phyloP scores from a whole-genome alignment of 257 asterid genomes.

The Solanum virginianum region DNA sequence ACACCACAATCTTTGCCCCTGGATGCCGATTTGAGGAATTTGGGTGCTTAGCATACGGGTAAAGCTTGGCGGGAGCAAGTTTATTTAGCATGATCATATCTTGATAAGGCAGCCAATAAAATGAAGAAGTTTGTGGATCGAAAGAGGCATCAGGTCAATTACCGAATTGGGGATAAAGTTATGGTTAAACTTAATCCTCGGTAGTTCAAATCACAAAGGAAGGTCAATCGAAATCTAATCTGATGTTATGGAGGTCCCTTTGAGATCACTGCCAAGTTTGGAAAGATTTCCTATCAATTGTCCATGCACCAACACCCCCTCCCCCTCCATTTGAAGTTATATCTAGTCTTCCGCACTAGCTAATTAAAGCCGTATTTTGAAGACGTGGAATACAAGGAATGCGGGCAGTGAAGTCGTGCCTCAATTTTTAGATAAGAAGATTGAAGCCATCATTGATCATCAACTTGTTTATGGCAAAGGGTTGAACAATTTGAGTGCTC shows the following conservation, averaged over 20 bases:
- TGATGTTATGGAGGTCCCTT: neutral
- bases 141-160: neutral
- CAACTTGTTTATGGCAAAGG: neutral
- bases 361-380: neutral
- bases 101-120: no score
- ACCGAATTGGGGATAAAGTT: no score
- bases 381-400: neutral
- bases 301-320: neutral
- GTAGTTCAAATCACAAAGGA: neutral
- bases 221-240: no score
- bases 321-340: neutral
- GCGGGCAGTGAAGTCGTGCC: neutral
- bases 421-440: no score
- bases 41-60: no score
- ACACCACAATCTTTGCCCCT: no score
- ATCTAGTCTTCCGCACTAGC: neutral
- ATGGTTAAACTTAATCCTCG: neutral
- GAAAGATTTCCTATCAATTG: neutral
- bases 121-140: no score
- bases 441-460: neutral
- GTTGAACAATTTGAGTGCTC: no score
- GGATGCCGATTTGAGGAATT: no score
- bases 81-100: no score
- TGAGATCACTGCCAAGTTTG: neutral
- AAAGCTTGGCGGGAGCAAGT: no score